Conservation (phyloP, 805 yeast species). For the Yarrowia bubula region DNA sequence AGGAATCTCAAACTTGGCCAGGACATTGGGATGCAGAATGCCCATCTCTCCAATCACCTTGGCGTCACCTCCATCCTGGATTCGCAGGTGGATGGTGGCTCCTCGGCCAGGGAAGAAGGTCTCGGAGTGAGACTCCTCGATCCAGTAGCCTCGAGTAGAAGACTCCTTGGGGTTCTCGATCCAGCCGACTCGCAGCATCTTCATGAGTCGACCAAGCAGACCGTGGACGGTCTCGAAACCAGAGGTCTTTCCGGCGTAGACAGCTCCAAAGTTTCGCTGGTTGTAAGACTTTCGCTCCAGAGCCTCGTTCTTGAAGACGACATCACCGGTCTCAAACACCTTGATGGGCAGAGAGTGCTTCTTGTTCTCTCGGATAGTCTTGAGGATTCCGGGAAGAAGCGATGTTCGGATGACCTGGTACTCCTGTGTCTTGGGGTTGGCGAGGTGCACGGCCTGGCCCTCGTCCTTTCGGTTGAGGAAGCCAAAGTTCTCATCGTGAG, state of each 20-base stretch:
- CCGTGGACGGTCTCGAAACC: constrained; percentile 97
- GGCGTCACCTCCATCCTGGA: constrained; percentile 43
- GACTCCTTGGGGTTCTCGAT: constrained; percentile 45
- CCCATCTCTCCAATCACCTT: constrained; percentile 74
- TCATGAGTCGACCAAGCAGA: constrained; percentile 89
- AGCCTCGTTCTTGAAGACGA: constrained; percentile 75
- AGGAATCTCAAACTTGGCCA: constrained; percentile 82
- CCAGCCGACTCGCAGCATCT: constrained; percentile 90
- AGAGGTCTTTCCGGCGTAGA: constrained; percentile 90
- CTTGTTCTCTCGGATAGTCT: constrained; percentile 94
- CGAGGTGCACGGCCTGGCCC: constrained; percentile 74
- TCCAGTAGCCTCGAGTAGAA: constrained; percentile 61
- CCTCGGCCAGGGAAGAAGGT: constrained; percentile 95
- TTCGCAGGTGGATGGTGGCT: constrained; percentile 78
- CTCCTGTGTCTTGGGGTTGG: constrained; percentile 94
- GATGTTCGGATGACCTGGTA: constrained; percentile 98
- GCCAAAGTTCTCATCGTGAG: constrained; percentile 95
- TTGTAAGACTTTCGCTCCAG: constrained; percentile 88
- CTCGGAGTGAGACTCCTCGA: constrained; percentile 37
- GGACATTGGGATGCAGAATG: constrained; percentile 92
- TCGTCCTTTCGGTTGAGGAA: constrained; percentile 75
- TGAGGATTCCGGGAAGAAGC: constrained; percentile 87
- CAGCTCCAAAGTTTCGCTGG: constrained; percentile 92
- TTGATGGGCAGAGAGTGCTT: constrained; percentile 91
- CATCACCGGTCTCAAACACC: constrained; percentile 94